A percentile compares a stretch with the other conserved stretches of the same genome.
Conservation (phyloP, 2,329 filamentous ascomycete species). For the Gyromitra esculenta region DNA sequence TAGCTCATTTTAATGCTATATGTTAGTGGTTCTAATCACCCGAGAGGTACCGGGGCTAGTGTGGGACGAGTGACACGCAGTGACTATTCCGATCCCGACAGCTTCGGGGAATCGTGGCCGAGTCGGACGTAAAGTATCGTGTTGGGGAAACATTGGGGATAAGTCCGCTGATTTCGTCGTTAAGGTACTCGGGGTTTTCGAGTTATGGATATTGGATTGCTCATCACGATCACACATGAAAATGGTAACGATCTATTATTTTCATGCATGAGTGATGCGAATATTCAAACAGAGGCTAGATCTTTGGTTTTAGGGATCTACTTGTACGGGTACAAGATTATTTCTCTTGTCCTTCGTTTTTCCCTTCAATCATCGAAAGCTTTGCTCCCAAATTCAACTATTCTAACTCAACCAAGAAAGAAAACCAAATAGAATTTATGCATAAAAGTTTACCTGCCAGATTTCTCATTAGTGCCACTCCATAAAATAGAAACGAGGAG, state of each 20-base stretch:
- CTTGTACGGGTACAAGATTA: slow-evolving; percentile 33
- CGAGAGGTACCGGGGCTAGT: background rate
- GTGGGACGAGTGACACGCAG: background rate
- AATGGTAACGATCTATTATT: slow-evolving; percentile 12
- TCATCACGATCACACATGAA: slow-evolving; percentile 3
- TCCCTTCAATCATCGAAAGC: slow-evolving; percentile 23
- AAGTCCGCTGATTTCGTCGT: background rate
- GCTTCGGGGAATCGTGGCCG: background rate
- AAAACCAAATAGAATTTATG: slow-evolving; percentile 47
- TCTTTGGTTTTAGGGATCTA: slow-evolving; percentile 43
- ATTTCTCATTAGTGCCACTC: slow-evolving; percentile 31
- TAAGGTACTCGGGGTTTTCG: background rate
- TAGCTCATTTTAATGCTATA: background rate
- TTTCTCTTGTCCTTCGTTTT: background rate
- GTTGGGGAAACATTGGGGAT: background rate
- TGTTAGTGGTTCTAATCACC: background rate
- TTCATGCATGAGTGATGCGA: slow-evolving; percentile 6
- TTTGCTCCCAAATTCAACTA: slow-evolving; percentile 7
- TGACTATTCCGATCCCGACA: background rate
- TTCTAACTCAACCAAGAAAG: slow-evolving; percentile 20
- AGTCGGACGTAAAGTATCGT: background rate
- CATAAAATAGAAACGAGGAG: slow-evolving; percentile 54
- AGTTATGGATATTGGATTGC: background rate
- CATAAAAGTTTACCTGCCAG: slow-evolving; percentile 58
- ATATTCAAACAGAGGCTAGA: slow-evolving; percentile 18